Conservation (phyloP, 228 moss, liverwort and hornwort species). For the Sphagnum fallax region DNA sequence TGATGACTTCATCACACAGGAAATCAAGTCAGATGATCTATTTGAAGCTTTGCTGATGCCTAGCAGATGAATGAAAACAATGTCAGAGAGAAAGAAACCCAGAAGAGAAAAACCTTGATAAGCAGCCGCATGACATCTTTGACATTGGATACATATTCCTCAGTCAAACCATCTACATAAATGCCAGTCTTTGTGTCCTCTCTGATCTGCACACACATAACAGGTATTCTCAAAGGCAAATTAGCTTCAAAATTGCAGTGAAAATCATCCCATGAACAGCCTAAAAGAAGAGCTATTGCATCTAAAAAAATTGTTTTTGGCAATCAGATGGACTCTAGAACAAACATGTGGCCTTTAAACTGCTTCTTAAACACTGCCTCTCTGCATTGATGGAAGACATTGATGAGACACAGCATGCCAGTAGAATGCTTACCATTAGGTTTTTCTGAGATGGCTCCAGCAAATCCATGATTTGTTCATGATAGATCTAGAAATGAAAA, state of each 20-base stretch:
- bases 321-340: no score
- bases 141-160: constrained; percentile 82
- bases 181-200: constrained; percentile 90
- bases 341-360: no score
- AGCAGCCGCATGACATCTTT: constrained; percentile 78
- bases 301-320: no score
- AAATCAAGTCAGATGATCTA: no score
- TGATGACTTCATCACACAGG: neutral
- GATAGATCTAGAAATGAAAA: constrained; percentile 62
- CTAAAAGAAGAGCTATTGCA: neutral
- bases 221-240: no score
- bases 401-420: no score
- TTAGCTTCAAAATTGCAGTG: neutral
- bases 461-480: constrained; percentile 90
- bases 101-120: constrained; percentile 35
- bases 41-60: no score
- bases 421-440: constrained; percentile 48
- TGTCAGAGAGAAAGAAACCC: no score
- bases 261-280: neutral
- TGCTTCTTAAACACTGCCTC: no score
- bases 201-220: constrained; percentile 50
- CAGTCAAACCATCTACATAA: constrained; percentile 75
- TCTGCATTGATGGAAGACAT: no score
- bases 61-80: no score
- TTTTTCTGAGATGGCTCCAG: constrained; percentile 77